A percentile compares a stretch with the other conserved stretches of the same genome.
Conservation (phyloP, 1,284 basidiomycete genomes). For the Gymnopus androsaceus region DNA sequence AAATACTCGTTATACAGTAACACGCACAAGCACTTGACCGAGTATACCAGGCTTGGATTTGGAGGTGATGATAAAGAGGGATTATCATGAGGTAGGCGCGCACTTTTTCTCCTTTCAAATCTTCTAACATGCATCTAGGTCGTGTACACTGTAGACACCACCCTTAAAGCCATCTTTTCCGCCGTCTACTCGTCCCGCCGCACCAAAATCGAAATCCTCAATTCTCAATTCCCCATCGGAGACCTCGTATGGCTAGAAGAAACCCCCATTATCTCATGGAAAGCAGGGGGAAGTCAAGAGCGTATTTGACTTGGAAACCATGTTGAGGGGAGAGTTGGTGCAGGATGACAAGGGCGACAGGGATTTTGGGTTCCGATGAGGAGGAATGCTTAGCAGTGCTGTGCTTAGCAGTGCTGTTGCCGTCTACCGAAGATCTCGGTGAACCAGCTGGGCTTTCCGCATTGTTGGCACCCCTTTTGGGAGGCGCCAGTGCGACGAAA, state of each 20-base stretch:
- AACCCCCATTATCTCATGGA: constrained; percentile 80
- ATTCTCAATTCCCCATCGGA: constrained; percentile 86
- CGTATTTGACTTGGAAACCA: constrained; percentile 62
- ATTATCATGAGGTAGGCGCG: constrained; percentile 87
- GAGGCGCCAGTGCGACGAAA: constrained; percentile 38
- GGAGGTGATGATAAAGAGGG: constrained; percentile 97
- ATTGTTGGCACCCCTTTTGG: not conserved
- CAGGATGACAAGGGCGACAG: constrained; percentile 52
- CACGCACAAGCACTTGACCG: constrained; percentile 96
- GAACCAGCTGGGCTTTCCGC: not conserved
- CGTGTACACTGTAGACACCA: not conserved
- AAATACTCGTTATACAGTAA: too few species aligned
- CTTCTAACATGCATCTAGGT: not conserved
- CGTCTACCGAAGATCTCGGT: too few species aligned
- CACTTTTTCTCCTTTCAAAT: not conserved
- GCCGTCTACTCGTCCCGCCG: constrained; percentile 75
- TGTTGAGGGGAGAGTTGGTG: constrained; percentile 51
- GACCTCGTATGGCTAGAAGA: constrained; percentile 88
- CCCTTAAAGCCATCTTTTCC: constrained; percentile 69
- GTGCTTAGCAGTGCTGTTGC: too few species aligned
- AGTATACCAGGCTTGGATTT: constrained; percentile 98
- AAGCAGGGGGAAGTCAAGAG: constrained; percentile 60
- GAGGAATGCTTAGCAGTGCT: too few species aligned
- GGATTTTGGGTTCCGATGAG: constrained; percentile 40
- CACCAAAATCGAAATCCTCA: constrained; percentile 80